phyloP scores from a whole-genome alignment of 1,139 yeast genomes.

The Arxiozyma slooffiae region DNA sequence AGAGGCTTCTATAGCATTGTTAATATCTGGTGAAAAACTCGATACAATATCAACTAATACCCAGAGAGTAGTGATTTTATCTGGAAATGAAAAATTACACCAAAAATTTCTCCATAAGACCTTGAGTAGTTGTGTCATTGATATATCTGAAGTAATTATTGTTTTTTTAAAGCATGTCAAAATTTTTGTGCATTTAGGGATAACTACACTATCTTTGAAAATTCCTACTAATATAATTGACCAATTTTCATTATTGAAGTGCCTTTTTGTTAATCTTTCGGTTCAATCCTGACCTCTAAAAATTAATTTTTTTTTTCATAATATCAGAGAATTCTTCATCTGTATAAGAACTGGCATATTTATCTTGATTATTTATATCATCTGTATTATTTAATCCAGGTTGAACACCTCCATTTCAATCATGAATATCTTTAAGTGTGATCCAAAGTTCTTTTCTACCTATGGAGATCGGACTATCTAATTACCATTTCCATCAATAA shows the following conservation, averaged over 20 bases:
- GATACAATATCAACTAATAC: constrained; percentile 25
- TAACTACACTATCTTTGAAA: constrained; percentile 34
- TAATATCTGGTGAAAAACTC: constrained; percentile 27
- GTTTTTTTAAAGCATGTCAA: constrained; percentile 18
- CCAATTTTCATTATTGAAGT: constrained; percentile 82
- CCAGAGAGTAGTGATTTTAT: constrained; percentile 26
- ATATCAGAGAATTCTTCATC: constrained; percentile 33
- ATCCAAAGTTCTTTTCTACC: background rate
- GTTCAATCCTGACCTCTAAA: constrained; percentile 65
- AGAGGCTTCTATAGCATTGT: constrained; percentile 25
- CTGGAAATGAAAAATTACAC: constrained; percentile 19
- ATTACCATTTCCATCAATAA: constrained; percentile 29
- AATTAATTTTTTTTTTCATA: constrained; percentile 45
- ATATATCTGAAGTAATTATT: constrained; percentile 20
- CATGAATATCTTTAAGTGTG: constrained; percentile 14
- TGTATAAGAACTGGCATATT: constrained; percentile 3
- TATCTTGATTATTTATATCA: background rate
- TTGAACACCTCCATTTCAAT: constrained; percentile 8
- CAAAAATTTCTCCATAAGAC: constrained; percentile 29
- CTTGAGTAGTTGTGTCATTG: constrained; percentile 23
- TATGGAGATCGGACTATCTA: constrained; percentile 7
- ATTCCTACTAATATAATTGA: constrained; percentile 67
- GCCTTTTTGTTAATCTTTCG: constrained; percentile 62
- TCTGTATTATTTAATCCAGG: background rate
- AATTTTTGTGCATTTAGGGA: constrained; percentile 23